phyloP scores from a whole-genome alignment of 208 protist genomes.

The Crithidia thermophila region DNA sequence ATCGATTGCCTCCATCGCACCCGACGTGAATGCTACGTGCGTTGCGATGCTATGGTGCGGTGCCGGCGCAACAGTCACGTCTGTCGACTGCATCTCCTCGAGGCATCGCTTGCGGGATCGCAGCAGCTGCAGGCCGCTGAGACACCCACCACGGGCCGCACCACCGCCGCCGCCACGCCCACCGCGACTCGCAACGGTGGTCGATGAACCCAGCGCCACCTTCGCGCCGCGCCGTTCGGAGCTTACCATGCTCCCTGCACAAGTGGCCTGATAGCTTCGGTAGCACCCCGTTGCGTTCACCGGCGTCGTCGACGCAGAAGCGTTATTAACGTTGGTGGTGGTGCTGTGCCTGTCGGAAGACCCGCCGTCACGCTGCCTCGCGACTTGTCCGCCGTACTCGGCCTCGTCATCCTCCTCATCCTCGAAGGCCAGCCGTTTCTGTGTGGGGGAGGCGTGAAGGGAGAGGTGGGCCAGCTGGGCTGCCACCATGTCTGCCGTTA shows the following conservation, averaged over 20 bases:
- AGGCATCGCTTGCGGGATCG: slow-evolving; percentile 71
- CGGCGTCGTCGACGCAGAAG: too few relatives aligned
- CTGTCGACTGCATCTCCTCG: slow-evolving; percentile 52
- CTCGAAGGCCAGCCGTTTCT: slow-evolving; percentile 70
- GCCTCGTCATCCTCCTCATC: slow-evolving; percentile 40
- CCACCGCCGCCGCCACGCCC: not conserved
- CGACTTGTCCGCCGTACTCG: not conserved
- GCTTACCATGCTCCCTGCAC: too few relatives aligned
- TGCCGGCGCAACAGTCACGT: slow-evolving; percentile 5
- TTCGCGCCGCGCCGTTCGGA: too few relatives aligned
- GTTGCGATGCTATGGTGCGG: too few relatives aligned
- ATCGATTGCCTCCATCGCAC: too few relatives aligned
- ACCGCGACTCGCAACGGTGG: not conserved
- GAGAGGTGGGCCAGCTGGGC: slow-evolving; percentile 32
- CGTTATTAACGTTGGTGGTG: not conserved
- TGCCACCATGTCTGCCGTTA: slow-evolving; percentile 13
- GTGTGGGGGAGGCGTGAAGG: slow-evolving; percentile 61
- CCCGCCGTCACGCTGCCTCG: too few relatives aligned
- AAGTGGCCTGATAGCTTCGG: too few relatives aligned
- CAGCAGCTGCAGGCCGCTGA: slow-evolving; percentile 52
- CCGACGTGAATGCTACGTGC: too few relatives aligned
- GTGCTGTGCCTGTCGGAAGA: not conserved
- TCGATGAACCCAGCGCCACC: too few relatives aligned
- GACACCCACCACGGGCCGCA: not conserved
- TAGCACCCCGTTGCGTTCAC: too few relatives aligned